A percentile compares a stretch with the other conserved stretches of the same genome.
These are phyloP conservation scores for Themeda triandra DNA, from an alignment of 176 grass and related monocot genomes.

Conservation along the genomic window DNA sequence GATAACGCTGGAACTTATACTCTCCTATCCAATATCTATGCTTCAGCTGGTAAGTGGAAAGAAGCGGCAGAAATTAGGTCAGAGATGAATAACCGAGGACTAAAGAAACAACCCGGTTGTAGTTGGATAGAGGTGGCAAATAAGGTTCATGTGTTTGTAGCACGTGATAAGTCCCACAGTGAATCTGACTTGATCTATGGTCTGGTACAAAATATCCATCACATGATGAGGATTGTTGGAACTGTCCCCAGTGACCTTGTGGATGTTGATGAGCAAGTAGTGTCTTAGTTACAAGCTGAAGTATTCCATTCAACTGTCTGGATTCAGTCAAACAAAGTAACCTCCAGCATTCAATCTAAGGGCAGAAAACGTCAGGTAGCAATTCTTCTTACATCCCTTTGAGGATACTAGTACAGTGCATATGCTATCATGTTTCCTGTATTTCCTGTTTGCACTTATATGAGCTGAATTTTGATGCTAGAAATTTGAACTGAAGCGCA, in stretches of 20 bases:
- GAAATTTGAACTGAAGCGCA: constrained; percentile 89
- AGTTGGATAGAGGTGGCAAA: constrained; percentile 85
- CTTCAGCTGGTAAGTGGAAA: constrained; percentile 85
- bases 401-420: not conserved
- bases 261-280: constrained; percentile 13
- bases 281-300: constrained; percentile 18
- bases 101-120: constrained; percentile 89
- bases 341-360: not conserved
- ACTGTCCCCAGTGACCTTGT: constrained; percentile 21
- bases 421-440: not conserved
- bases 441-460: not conserved
- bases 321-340: constrained; percentile 16
- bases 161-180: constrained; percentile 66
- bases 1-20: constrained; percentile 72
- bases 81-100: constrained; percentile 70
- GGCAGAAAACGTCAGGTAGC: constrained; percentile 70
- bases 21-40: constrained; percentile 77
- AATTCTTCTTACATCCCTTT: not conserved
- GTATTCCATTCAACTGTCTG: not conserved
- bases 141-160: constrained; percentile 78
- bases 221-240: constrained; percentile 51
- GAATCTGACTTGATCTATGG: constrained; percentile 42
- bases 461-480: constrained; percentile 27
- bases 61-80: constrained; percentile 68
- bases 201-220: constrained; percentile 63